Conservation (phyloP, 2,329 filamentous ascomycete genomes). For the Rhynchosporium secalis region DNA sequence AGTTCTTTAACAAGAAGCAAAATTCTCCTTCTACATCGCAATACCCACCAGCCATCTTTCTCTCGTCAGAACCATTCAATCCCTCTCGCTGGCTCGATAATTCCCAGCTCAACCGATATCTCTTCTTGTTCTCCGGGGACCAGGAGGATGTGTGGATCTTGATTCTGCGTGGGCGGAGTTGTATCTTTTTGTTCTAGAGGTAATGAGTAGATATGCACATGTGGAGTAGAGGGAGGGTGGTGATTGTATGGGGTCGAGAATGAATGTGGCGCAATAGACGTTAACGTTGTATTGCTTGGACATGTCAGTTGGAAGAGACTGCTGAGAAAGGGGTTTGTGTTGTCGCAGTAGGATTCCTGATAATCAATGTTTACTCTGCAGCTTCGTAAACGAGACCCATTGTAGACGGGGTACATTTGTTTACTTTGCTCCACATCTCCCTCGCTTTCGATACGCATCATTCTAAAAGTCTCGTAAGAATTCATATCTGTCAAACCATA, state of each 20-base stretch:
- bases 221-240: constrained; percentile 21
- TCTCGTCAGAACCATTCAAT: constrained; percentile 42
- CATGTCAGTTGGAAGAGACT: not conserved
- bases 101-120: constrained; percentile 41
- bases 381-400: no score
- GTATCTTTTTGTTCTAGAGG: constrained; percentile 20
- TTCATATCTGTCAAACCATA: constrained; percentile 16
- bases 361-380: not conserved
- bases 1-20: constrained; percentile 27
- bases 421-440: no score
- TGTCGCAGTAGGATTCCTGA: not conserved
- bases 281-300: not conserved
- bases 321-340: not conserved
- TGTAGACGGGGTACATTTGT: no score
- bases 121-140: constrained; percentile 48
- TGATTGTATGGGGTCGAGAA: constrained; percentile 21
- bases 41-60: constrained; percentile 41
- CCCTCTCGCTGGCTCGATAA: constrained; percentile 46
- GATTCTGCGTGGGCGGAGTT: constrained; percentile 22
- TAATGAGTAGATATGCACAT: constrained; percentile 25
- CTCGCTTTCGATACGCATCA: no score
- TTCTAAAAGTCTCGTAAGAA: no score
- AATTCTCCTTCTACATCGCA: constrained; percentile 43
- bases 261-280: constrained; percentile 19
- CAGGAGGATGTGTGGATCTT: constrained; percentile 44